Evolutionary conservation across 352 stramenopile species (phyloP).

Genomic region (Phytophthora rubi): DNA sequence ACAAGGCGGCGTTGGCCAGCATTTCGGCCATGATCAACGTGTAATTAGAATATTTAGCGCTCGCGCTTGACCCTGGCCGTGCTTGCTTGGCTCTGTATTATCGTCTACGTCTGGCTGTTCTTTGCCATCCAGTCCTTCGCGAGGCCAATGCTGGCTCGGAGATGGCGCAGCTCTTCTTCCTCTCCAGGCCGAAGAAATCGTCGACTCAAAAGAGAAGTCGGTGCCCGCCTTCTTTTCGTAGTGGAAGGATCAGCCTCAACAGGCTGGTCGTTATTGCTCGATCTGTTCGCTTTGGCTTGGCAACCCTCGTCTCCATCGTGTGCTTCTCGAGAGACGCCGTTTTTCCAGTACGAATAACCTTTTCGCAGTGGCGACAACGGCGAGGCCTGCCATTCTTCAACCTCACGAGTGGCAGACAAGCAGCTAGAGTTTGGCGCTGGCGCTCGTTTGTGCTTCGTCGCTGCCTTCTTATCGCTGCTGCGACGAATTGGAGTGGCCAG

Average conservation of each 20-base stretch:
- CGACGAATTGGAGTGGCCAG: slow-evolving; percentile 9
- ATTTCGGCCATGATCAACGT: slow-evolving; percentile 87
- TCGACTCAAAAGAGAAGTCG: slow-evolving; percentile 25
- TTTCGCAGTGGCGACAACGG: slow-evolving; percentile 58
- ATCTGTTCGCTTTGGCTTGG: background rate
- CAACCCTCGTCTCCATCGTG: background rate
- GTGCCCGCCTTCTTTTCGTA: background rate
- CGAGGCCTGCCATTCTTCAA: slow-evolving; percentile 36
- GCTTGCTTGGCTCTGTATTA: background rate
- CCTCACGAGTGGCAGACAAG: background rate
- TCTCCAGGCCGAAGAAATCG: slow-evolving; percentile 70
- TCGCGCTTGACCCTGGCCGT: slow-evolving; percentile 19
- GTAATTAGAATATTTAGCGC: slow-evolving; percentile 74
- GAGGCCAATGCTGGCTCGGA: slow-evolving; percentile 67
- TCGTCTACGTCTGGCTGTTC: slow-evolving; percentile 13
- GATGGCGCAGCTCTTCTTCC: slow-evolving; percentile 51
- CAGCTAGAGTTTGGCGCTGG: background rate
- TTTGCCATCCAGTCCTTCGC: slow-evolving; percentile 72
- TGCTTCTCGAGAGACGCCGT: slow-evolving; percentile 57
- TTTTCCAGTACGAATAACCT: slow-evolving; percentile 57
- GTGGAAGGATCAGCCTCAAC: background rate
- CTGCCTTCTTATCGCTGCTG: background rate
- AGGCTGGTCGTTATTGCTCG: background rate
- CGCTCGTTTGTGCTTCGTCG: slow-evolving; percentile 8
- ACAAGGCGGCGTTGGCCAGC: slow-evolving; percentile 80